Conservation (phyloP, 495 filamentous ascomycete species). For the Aspergillus egyptiacus region DNA sequence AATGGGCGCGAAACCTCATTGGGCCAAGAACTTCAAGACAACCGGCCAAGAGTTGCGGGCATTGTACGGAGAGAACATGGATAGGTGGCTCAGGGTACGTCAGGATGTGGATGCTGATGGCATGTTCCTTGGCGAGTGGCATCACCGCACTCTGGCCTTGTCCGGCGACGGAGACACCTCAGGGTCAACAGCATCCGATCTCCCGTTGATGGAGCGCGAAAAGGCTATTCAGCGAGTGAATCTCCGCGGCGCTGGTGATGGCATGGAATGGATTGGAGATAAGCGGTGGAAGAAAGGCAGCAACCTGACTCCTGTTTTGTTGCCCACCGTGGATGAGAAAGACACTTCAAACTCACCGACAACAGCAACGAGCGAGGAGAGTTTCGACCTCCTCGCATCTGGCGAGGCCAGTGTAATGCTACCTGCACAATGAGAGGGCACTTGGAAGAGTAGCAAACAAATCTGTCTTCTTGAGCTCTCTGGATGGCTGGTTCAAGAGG, state of each 20-base stretch:
- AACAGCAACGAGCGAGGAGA: slow-evolving; percentile 53
- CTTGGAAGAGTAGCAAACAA: slow-evolving; percentile 15
- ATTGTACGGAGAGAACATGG: slow-evolving; percentile 52
- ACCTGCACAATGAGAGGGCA: slow-evolving; percentile 19
- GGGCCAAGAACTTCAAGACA: slow-evolving; percentile 86
- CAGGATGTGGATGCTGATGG: slow-evolving; percentile 78
- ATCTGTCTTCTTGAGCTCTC: slow-evolving; percentile 12
- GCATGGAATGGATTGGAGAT: slow-evolving; percentile 52
- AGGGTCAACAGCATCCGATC: slow-evolving; percentile 8
- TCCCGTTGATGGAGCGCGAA: slow-evolving; percentile 45
- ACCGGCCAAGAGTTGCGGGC: slow-evolving; percentile 43
- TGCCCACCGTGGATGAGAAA: slow-evolving; percentile 17
- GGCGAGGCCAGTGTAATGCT: slow-evolving; percentile 45
- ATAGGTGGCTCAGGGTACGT: slow-evolving; percentile 60
- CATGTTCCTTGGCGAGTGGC: slow-evolving; percentile 90
- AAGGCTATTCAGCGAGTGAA: slow-evolving; percentile 25
- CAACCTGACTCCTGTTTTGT: slow-evolving; percentile 15
- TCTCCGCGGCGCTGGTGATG: slow-evolving; percentile 39
- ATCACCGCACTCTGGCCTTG: slow-evolving; percentile 62
- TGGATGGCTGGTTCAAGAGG: slow-evolving; percentile 4
- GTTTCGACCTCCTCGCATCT: slow-evolving; percentile 51
- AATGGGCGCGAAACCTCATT: slow-evolving; percentile 84
- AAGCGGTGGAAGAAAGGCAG: slow-evolving; percentile 24
- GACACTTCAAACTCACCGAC: slow-evolving; percentile 29
- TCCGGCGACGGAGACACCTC: slow-evolving; percentile 10